Percentiles rank a stretch among this genome's conserved stretches.
Conservation (phyloP, 352 stramenopile genomes). For the Pythium coloratum region DNA sequence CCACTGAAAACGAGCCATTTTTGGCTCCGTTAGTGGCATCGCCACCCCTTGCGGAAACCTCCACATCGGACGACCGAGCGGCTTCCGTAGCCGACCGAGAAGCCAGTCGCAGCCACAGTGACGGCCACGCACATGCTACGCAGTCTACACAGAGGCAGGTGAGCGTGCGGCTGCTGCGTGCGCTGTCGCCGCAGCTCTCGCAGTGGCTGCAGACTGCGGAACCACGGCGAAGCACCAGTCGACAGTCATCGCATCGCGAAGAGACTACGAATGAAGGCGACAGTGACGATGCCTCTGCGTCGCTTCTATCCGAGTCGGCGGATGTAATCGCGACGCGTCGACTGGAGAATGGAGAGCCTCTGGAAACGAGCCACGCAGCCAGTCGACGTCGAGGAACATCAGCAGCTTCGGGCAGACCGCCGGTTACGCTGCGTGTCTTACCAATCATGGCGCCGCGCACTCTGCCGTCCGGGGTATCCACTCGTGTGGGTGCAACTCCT, state of each 20-base stretch:
- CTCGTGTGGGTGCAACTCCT: background rate
- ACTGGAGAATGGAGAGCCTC: background rate
- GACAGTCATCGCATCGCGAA: background rate
- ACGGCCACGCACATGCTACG: background rate
- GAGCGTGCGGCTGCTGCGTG: conserved; percentile 22
- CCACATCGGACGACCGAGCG: no score
- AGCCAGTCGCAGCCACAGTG: no score
- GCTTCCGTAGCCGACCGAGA: background rate
- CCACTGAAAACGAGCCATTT: background rate
- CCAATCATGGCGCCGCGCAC: background rate
- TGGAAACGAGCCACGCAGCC: background rate
- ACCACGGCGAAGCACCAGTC: background rate
- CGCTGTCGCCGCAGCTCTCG: conserved; percentile 29
- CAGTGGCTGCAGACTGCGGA: conserved; percentile 29
- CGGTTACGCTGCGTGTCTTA: conserved; percentile 13
- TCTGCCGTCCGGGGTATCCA: background rate
- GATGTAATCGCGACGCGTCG: background rate
- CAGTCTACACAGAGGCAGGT: background rate
- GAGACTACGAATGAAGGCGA: background rate
- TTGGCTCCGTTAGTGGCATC: background rate
- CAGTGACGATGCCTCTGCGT: background rate
- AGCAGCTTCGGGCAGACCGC: background rate
- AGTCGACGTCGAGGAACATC: conserved; percentile 3
- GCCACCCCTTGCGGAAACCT: background rate
- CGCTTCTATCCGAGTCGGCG: background rate